phyloP scores from a whole-genome alignment of 1,284 basidiomycete genomes.

The Xanthoconium separans region DNA sequence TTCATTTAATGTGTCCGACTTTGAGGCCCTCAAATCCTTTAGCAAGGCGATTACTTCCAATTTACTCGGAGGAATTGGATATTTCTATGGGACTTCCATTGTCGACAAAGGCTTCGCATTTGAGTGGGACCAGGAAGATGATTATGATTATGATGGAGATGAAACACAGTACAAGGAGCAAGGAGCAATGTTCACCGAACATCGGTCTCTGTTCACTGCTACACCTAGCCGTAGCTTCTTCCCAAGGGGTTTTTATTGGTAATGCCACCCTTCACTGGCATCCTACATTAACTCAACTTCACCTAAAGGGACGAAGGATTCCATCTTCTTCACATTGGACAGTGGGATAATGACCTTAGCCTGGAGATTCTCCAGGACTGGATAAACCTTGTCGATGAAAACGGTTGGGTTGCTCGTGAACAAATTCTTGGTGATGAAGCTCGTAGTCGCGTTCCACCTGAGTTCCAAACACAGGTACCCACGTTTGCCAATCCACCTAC shows the following conservation, averaged over 20 bases:
- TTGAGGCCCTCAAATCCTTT: constrained; percentile 61
- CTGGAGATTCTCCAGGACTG: constrained; percentile 88
- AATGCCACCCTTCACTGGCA: constrained; percentile 3
- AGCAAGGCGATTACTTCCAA: constrained; percentile 89
- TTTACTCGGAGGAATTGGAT: constrained; percentile 88
- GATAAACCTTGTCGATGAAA: constrained; percentile 87
- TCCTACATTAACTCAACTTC: constrained; percentile 2
- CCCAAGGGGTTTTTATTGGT: constrained; percentile 96
- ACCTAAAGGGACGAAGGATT: constrained; percentile 88
- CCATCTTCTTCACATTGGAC: constrained; percentile 86
- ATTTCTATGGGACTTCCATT: constrained; percentile 91
- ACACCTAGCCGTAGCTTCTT: constrained; percentile 96
- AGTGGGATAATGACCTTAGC: constrained; percentile 90
- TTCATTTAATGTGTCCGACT: constrained; percentile 48
- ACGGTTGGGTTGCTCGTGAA: constrained; percentile 94
- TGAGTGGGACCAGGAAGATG: constrained; percentile 87
- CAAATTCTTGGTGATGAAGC: constrained; percentile 96
- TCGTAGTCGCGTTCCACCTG: constrained; percentile 83
- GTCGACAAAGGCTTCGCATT: constrained; percentile 82
- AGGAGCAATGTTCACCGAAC: constrained; percentile 70
- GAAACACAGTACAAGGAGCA: constrained; percentile 34
- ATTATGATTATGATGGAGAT: constrained; percentile 42
- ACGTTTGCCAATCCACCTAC: constrained; percentile 94
- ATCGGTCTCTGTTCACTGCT: constrained; percentile 80
- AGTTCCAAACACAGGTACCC: constrained; percentile 92